phyloP scores from a whole-genome alignment of 805 yeast species.

The Candida boleticola region DNA sequence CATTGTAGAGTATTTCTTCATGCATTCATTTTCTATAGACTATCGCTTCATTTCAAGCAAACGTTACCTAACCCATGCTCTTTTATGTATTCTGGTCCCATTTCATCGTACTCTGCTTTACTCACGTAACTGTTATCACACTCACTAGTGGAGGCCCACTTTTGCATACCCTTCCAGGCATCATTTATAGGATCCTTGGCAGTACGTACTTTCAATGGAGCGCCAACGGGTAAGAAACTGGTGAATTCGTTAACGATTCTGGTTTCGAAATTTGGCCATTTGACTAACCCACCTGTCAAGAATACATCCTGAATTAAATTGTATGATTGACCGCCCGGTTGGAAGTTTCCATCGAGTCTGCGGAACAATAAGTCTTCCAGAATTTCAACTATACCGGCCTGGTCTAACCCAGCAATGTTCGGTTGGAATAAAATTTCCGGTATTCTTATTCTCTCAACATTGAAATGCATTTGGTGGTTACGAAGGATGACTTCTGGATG shows the following conservation, averaged over 20 bases:
- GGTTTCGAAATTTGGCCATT: conserved; percentile 60
- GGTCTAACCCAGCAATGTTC: conserved; percentile 90
- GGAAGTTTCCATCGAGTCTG: conserved; percentile 56
- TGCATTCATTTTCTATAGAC: too few relatives aligned
- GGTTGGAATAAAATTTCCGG: conserved; percentile 95
- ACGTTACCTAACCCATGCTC: conserved; percentile 80
- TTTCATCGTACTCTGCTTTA: conserved; percentile 75
- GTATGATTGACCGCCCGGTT: conserved; percentile 51
- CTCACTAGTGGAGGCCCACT: conserved; percentile 58
- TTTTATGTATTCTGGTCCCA: conserved; percentile 84
- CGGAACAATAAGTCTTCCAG: conserved; percentile 62
- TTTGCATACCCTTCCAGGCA: conserved; percentile 94
- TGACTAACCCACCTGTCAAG: conserved; percentile 82
- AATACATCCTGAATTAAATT: conserved; percentile 63
- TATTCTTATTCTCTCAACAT: conserved; percentile 85
- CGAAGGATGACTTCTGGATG: conserved; percentile 73
- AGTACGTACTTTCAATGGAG: conserved; percentile 55
- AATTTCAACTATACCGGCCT: conserved; percentile 87
- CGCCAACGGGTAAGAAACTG: conserved; percentile 65
- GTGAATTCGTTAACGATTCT: conserved; percentile 72
- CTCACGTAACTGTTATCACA: conserved; percentile 53
- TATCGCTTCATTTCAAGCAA: conserved; percentile 25
- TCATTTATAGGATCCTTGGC: conserved; percentile 74
- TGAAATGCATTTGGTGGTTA: conserved; percentile 86
- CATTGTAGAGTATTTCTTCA: too few relatives aligned